Percentiles rank a stretch among this genome's conserved stretches.
Conservation (phyloP, 202 grass and related monocot genomes). For the Digitaria exilis region DNA sequence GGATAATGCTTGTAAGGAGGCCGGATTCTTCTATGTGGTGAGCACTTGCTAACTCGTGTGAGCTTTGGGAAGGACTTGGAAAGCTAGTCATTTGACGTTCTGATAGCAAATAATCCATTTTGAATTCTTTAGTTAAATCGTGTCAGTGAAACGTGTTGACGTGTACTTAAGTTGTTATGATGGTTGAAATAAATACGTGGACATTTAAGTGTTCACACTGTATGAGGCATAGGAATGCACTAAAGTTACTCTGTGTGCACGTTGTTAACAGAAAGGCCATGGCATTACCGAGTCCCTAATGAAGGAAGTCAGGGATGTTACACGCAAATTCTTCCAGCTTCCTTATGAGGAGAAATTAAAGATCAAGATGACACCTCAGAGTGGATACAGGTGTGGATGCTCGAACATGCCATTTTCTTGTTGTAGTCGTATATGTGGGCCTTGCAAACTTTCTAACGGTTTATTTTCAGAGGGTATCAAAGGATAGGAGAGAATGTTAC, state of each 20-base stretch:
- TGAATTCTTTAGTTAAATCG: not conserved
- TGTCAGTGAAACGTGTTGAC: not conserved
- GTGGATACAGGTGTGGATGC: constrained; percentile 73
- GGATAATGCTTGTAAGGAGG: constrained; percentile 73
- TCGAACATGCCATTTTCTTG: not conserved
- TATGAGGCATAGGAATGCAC: no score
- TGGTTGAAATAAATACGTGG: not conserved
- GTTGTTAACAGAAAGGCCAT: constrained; percentile 78
- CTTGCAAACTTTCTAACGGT: not conserved
- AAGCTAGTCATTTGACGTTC: not conserved
- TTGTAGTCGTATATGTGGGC: not conserved
- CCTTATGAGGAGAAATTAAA: constrained; percentile 83
- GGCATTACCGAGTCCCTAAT: constrained; percentile 71
- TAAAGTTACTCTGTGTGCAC: not conserved
- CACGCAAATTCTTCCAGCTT: constrained; percentile 70
- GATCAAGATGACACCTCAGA: constrained; percentile 81
- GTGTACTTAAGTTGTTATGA: not conserved
- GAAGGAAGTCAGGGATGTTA: constrained; percentile 74
- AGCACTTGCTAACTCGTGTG: not conserved
- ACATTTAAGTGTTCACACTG: not conserved
- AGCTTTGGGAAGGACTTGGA: not conserved
- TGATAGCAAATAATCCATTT: not conserved
- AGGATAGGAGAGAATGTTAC: constrained; percentile 83
- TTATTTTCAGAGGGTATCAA: constrained; percentile 74
- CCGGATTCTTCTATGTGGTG: constrained; percentile 99